Percentiles rank a stretch among this genome's conserved stretches.
These are phyloP conservation scores for Athelia psychrophila DNA, from an alignment of 1,284 basidiomycete genomes.

Conservation along the genomic window DNA sequence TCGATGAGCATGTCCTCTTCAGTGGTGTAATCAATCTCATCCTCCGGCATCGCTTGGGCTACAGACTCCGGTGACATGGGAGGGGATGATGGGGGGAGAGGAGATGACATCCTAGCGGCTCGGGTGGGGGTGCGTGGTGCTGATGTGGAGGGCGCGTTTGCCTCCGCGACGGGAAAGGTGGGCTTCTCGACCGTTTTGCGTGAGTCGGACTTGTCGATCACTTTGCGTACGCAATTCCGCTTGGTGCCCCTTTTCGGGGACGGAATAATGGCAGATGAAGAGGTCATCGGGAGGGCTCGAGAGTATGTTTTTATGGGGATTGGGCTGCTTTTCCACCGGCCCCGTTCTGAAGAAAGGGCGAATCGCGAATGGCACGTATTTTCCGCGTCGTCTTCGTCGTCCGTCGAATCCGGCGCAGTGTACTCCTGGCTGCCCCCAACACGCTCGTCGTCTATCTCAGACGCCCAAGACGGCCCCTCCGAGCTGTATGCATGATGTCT, in stretches of 20 bases:
- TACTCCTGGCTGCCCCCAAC: background rate
- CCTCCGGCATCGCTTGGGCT: background rate
- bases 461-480: slow-evolving; percentile 10
- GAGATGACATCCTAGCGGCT: background rate
- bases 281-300: slow-evolving; percentile 8
- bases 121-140: background rate
- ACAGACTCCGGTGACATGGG: background rate
- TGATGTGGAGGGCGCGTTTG: background rate
- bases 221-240: too few relatives aligned
- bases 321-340: slow-evolving; percentile 49
- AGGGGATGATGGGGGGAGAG: background rate
- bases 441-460: background rate
- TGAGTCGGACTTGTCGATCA: too few relatives aligned
- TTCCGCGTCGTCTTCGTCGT: slow-evolving; percentile 18
- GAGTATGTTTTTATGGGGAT: slow-evolving; percentile 23
- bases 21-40: background rate
- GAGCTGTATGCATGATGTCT: slow-evolving; percentile 23
- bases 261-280: background rate
- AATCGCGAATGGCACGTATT: slow-evolving; percentile 32
- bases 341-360: slow-evolving; percentile 48
- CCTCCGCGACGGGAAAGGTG: too few relatives aligned
- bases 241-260: background rate
- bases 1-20: slow-evolving; percentile 1
- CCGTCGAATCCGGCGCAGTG: background rate
- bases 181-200: background rate